Evolutionary conservation across 2,329 filamentous ascomycete genomes (phyloP), one percentile per base, ranked within the genome.

Genomic region (Apiospora sp.): DNA sequence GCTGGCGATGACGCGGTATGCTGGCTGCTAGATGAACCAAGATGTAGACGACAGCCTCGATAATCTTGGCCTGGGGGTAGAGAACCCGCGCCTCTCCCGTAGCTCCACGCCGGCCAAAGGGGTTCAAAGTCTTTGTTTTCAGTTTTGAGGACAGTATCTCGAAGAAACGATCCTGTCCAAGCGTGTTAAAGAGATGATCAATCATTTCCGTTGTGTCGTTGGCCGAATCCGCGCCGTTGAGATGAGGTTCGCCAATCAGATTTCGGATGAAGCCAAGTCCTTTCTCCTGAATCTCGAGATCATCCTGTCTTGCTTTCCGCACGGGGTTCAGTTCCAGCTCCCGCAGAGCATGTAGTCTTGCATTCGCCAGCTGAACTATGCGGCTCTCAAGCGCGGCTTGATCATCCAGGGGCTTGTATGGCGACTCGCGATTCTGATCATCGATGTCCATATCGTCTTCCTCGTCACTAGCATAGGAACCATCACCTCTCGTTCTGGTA

Each of bases 261-360:
- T 99, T 99, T 71, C 96, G 90, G 74, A 99, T 90, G 77, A 98
- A 92, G 77, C 97, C 93, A 24, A 98, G 89, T 0, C 92, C 94
- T 82, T 98, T 95, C 80, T 98, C 94, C 82, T 98, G 96, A 41
- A 98, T 93, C 2, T 92, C 92, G 49, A 95, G 87, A 75, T 97
- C 94, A 75, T 98, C 93, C 75, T 91, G 91, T 70, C 92, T 89
- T 24, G 92, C 90, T 79, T 92, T 92, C 43, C 91, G 88, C 34
- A 87, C 86, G 30, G 91, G 89, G 74, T 93, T 92, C 67, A 92
- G 84, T 79, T 96, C 94, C 19, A 88, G 86, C 70, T 93, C 92
- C 72, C 91, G 88, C 16, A 92, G 82, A 7, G 82, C 81, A 24
- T 84, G 81, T 49, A 92, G 82, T 73, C 84, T 86, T 71, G 83